Evolutionary conservation across 148 eudicot species (phyloP).

Genomic region (Fagopyrum tataricum): DNA sequence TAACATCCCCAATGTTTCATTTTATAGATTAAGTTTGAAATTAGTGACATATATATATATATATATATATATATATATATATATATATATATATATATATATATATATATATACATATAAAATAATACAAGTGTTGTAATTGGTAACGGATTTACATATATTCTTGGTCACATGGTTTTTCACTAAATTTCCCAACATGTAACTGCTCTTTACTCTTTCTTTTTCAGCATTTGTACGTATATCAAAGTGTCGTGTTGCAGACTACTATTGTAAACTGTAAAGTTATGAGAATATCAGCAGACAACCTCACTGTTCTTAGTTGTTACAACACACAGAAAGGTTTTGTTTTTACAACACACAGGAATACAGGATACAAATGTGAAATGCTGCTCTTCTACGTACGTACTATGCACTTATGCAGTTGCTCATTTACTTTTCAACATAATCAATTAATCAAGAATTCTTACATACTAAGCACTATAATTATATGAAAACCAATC

Average conservation of each 20-base stretch:
- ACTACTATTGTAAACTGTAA: neutral
- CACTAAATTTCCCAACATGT: neutral
- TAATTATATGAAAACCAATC: neutral
- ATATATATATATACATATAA: too few species aligned
- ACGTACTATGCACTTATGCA: neutral
- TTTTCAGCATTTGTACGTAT: conserved; percentile 3
- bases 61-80: too few species aligned
- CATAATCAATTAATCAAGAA: too few species aligned
- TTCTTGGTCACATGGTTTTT: neutral
- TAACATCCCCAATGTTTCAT: too few species aligned
- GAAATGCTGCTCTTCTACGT: neutral
- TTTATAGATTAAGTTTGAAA: too few species aligned
- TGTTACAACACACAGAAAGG: conserved; percentile 3
- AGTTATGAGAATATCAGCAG: neutral
- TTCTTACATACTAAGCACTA: neutral
- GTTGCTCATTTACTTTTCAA: too few species aligned
- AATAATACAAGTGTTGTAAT: too few species aligned
- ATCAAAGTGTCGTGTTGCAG: neutral
- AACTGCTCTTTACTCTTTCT: neutral
- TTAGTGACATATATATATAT: too few species aligned
- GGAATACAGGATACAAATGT: neutral
- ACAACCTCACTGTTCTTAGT: neutral
- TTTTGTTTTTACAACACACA: neutral
- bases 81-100: too few species aligned
- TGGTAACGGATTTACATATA: neutral